Conservation (phyloP, 1,284 basidiomycete species). For the Pyrrhoderma lamaoense region DNA sequence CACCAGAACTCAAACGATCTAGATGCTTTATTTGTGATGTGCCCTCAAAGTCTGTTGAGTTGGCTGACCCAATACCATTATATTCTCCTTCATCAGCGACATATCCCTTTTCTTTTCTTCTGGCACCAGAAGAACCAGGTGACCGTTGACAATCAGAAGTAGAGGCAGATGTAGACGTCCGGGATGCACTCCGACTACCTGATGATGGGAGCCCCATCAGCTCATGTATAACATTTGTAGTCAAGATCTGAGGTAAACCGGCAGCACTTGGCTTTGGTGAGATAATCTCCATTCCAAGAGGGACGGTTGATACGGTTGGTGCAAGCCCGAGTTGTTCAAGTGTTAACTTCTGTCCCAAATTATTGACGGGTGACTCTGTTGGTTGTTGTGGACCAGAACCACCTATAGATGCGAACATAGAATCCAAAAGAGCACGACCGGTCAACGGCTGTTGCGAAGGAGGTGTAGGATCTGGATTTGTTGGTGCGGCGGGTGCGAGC, state of each 20-base stretch:
- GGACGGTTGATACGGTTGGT: constrained; percentile 7
- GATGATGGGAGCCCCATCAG: constrained; percentile 15
- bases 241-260: constrained; percentile 16
- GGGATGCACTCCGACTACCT: constrained; percentile 14
- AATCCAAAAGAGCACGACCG: constrained; percentile 22
- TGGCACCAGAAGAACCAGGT: constrained; percentile 11
- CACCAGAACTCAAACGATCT: constrained; percentile 1
- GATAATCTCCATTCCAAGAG: constrained; percentile 14
- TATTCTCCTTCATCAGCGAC: constrained; percentile 16
- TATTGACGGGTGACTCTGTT: not conserved
- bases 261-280: constrained; percentile 17
- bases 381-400: too few relatives aligned
- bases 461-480: constrained; percentile 5
- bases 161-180: constrained; percentile 14
- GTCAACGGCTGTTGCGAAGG: constrained; percentile 13
- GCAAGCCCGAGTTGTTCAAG: constrained; percentile 5
- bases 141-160: constrained; percentile 5
- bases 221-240: constrained; percentile 16
- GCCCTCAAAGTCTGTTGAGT: constrained; percentile 1
- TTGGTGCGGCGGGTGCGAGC: constrained; percentile 25
- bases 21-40: not conserved
- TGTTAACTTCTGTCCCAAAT: constrained; percentile 3
- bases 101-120: constrained; percentile 15
- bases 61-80: constrained; percentile 11
- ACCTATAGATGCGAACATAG: constrained; percentile 23